phyloP scores from a whole-genome alignment of 495 filamentous ascomycete species.

The Neurospora discreta region DNA sequence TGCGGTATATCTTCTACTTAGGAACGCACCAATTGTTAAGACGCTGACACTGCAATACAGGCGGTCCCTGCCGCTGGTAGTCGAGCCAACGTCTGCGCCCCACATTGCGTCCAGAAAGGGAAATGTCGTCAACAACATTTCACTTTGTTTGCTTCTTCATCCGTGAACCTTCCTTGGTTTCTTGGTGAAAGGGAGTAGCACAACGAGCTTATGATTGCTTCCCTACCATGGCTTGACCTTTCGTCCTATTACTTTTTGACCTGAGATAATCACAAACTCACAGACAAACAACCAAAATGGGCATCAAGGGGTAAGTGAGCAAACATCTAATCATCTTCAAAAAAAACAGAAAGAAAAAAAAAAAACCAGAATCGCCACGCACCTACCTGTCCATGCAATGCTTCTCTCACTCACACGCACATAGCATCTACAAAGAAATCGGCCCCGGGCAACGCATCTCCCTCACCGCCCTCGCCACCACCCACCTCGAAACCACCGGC shows the following conservation, averaged over 20 bases:
- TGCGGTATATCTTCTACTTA: too few species aligned
- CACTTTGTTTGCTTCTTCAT: neutral
- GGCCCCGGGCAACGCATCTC: slow-evolving; percentile 70
- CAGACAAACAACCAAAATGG: slow-evolving; percentile 29
- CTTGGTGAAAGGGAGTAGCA: neutral
- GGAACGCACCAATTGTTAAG: too few species aligned
- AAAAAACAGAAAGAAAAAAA: neutral
- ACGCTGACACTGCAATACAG: neutral
- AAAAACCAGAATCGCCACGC: neutral
- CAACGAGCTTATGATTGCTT: neutral
- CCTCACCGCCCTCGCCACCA: slow-evolving; percentile 69
- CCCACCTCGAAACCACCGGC: slow-evolving; percentile 56
- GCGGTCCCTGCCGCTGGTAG: neutral
- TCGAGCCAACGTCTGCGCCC: neutral
- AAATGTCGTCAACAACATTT: slow-evolving; percentile 25
- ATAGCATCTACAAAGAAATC: slow-evolving; percentile 80
- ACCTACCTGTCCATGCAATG: neutral
- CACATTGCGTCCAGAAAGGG: slow-evolving; percentile 9
- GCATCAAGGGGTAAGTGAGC: slow-evolving; percentile 45
- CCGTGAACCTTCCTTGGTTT: neutral
- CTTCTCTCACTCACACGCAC: neutral
- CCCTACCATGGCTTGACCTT: neutral
- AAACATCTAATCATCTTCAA: too few species aligned
- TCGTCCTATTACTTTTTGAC: neutral
- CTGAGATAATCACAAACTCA: neutral